A percentile compares a stretch with the other conserved stretches of the same genome.
phyloP scores from a whole-genome alignment of 1,139 yeast species.

The Pichia sp. region DNA sequence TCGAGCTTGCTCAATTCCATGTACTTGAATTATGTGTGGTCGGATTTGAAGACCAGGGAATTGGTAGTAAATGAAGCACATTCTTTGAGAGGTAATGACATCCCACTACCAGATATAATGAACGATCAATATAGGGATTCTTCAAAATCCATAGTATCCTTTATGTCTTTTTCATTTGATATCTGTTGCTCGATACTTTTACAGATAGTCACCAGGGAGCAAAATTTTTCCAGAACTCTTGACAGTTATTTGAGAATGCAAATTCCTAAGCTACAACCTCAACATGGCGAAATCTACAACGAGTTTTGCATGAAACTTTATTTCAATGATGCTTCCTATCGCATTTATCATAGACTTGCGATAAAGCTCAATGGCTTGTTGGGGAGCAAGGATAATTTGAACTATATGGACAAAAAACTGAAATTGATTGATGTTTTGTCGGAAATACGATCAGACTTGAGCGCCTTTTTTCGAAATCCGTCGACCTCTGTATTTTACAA shows the following conservation, averaged over 20 bases:
- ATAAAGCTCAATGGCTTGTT: neutral
- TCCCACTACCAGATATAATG: slow-evolving; percentile 4
- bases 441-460: neutral
- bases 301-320: slow-evolving; percentile 7
- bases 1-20: slow-evolving; percentile 1
- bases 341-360: neutral
- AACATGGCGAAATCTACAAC: neutral
- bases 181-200: slow-evolving; percentile 3
- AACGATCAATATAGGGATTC: slow-evolving; percentile 10
- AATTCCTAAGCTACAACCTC: neutral
- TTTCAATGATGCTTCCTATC: slow-evolving; percentile 8
- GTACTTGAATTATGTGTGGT: slow-evolving; percentile 1
- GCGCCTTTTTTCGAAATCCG: neutral
- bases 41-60: slow-evolving; percentile 10
- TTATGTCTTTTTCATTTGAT: slow-evolving; percentile 4
- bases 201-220: slow-evolving; percentile 5
- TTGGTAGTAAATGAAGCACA: slow-evolving; percentile 5
- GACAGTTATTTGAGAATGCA: slow-evolving; percentile 7
- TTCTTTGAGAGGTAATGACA: neutral
- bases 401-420: neutral
- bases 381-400: neutral
- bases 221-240: slow-evolving; percentile 4
- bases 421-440: neutral
- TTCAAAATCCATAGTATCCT: slow-evolving; percentile 6
- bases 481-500: slow-evolving; percentile 5